Evolutionary conservation across 2,329 filamentous ascomycete species (phyloP).

Genomic region (Beauveria sp.): DNA sequence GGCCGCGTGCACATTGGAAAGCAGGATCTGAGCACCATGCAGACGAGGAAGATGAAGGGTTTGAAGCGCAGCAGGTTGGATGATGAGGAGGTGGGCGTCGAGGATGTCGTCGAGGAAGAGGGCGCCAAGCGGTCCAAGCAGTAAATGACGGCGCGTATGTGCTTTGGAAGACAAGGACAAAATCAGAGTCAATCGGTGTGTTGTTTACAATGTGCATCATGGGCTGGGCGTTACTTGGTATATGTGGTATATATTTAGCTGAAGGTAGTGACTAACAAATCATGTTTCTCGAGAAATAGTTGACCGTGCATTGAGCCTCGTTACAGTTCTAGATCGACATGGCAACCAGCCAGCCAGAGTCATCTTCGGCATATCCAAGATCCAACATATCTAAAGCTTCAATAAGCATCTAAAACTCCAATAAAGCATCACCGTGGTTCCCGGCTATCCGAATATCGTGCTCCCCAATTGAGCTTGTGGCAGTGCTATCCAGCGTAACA

Average conservation of each 20-base stretch:
- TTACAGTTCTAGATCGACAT: not conserved
- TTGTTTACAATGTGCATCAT: constrained; percentile 5
- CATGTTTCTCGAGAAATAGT: not conserved
- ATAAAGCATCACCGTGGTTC: too few species aligned
- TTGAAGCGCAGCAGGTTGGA: constrained; percentile 74
- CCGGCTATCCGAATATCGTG: too few species aligned
- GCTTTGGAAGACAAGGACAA: not conserved
- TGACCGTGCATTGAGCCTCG: not conserved
- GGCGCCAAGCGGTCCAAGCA: constrained; percentile 31
- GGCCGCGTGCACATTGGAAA: constrained; percentile 85
- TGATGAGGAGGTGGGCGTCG: constrained; percentile 41
- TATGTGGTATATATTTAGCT: not conserved
- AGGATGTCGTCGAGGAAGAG: constrained; percentile 23
- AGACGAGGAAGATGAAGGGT: constrained; percentile 99
- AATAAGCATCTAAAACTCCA: not conserved
- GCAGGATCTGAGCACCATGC: constrained; percentile 79
- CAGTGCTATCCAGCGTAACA: not conserved
- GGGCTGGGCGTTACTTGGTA: constrained; percentile 10
- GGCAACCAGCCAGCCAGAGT: not conserved
- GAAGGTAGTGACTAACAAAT: not conserved
- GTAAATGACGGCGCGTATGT: constrained; percentile 14
- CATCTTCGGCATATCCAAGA: not conserved
- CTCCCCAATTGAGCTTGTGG: not conserved
- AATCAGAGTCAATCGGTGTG: not conserved
- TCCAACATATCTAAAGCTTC: not conserved